phyloP scores from a whole-genome alignment of 2,329 filamentous ascomycete species.

The Sclerotinia minor region DNA sequence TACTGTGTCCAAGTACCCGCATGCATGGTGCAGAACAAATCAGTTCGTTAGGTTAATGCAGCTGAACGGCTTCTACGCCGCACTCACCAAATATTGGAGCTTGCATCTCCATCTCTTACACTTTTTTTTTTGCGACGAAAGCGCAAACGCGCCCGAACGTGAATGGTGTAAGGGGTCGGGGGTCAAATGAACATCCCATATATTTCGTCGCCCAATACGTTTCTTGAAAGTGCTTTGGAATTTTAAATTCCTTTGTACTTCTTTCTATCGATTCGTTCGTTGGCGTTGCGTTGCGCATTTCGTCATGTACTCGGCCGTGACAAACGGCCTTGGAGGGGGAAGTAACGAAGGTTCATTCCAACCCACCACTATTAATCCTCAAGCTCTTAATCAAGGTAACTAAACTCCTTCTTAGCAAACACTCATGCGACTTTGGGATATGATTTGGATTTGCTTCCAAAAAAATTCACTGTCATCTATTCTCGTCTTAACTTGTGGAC shows the following conservation, averaged over 20 bases:
- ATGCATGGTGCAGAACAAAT: conserved; percentile 27
- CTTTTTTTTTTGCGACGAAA: conserved; percentile 25
- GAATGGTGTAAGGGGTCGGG: conserved; percentile 4
- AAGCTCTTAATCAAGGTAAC: conserved; percentile 25
- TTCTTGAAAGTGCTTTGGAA: neutral
- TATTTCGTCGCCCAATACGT: conserved; percentile 4
- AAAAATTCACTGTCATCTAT: neutral
- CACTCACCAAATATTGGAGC: conserved; percentile 23
- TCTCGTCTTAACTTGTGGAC: conserved; percentile 10
- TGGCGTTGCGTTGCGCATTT: conserved; percentile 21
- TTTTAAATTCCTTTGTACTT: neutral
- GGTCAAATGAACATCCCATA: neutral
- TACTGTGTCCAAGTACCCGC: conserved; percentile 2
- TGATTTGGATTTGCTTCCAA: neutral
- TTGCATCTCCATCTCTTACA: conserved; percentile 13
- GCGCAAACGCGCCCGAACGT: conserved; percentile 26
- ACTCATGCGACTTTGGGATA: neutral
- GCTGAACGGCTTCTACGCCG: conserved; percentile 25
- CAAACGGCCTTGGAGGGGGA: conserved; percentile 26
- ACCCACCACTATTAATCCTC: conserved; percentile 25
- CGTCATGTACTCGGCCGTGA: conserved; percentile 27
- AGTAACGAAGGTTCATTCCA: conserved; percentile 23
- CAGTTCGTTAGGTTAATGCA: conserved; percentile 26
- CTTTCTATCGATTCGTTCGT: neutral
- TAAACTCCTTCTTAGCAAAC: neutral